Percentiles rank a stretch among this genome's conserved stretches.
phyloP scores from a whole-genome alignment of 2,329 filamentous ascomycete species.

The Neonectria neomacrospora region DNA sequence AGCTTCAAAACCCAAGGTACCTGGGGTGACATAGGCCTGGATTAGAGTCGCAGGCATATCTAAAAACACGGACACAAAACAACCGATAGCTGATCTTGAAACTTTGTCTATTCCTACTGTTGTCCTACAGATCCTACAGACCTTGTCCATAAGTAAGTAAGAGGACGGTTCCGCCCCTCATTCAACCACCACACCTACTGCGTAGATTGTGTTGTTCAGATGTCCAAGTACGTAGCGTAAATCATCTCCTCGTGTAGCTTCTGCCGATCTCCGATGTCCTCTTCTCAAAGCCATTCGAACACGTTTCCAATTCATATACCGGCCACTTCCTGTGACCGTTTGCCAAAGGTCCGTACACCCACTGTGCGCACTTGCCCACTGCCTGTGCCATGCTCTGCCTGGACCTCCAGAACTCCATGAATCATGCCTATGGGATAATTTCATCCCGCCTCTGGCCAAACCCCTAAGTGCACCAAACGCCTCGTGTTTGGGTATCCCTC shows the following conservation, averaged over 20 bases:
- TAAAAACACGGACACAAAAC: neutral
- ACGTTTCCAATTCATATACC: constrained; percentile 12
- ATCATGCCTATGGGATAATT: constrained; percentile 38
- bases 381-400: constrained; percentile 39
- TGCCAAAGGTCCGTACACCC: constrained; percentile 11
- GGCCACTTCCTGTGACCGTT: constrained; percentile 5
- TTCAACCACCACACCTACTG: neutral
- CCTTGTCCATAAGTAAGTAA: neutral
- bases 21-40: neutral
- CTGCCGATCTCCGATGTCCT: neutral
- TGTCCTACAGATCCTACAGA: neutral
- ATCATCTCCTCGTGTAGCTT: constrained; percentile 15
- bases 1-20: neutral
- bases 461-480: constrained; percentile 40
- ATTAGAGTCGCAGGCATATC: neutral
- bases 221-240: constrained; percentile 15
- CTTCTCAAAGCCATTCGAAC: constrained; percentile 1
- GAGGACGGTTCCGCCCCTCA: neutral
- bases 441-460: constrained; percentile 32
- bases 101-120: constrained; percentile 5
- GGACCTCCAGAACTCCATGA: constrained; percentile 42
- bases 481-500: constrained; percentile 40
- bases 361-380: constrained; percentile 44
- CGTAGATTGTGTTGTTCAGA: constrained; percentile 2
- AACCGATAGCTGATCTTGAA: neutral